Percentiles rank a stretch among this genome's conserved stretches.
Evolutionary conservation across 495 filamentous ascomycete genomes (phyloP).

Genomic region (Penicillium diatomitis): DNA sequence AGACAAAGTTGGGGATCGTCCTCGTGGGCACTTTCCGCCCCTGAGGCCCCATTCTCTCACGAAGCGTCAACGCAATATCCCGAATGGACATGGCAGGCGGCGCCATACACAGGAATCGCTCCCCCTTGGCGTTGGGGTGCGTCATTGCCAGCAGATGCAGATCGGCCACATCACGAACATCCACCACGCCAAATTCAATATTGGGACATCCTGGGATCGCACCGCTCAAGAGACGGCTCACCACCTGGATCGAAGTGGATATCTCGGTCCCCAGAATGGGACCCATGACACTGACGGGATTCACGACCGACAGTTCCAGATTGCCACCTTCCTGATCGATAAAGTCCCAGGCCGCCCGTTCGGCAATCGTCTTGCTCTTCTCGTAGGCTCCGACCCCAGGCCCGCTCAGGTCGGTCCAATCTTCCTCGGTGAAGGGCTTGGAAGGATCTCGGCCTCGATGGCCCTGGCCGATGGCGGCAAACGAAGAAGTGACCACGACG

Average conservation of each 20-base stretch:
- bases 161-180: conserved; percentile 7
- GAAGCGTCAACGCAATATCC: conserved; percentile 1
- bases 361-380: conserved; percentile 8
- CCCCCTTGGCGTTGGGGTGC: conserved; percentile 4
- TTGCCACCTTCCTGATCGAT: conserved; percentile 2
- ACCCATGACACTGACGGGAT: conserved; percentile 1
- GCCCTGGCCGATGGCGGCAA: conserved; percentile 2
- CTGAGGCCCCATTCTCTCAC: conserved; percentile 1
- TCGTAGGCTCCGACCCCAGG: conserved; percentile 1
- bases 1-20: conserved; percentile 1
- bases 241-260: conserved; percentile 6
- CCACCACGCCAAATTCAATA: conserved; percentile 1
- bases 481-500: conserved; percentile 5
- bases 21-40: conserved; percentile 2
- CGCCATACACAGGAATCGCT: conserved; percentile 4
- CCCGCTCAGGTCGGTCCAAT: conserved; percentile 1
- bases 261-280: conserved; percentile 2
- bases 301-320: conserved; percentile 4
- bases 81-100: background rate
- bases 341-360: conserved; percentile 6
- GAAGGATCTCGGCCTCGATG: background rate
- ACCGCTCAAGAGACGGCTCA: conserved; percentile 1
- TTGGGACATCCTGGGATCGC: conserved; percentile 4
- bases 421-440: conserved; percentile 3
- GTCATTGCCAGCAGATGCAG: conserved; percentile 7